Percentiles rank a stretch among this genome's conserved stretches.
Evolutionary conservation across 2,329 filamentous ascomycete genomes (phyloP).

Genomic region (Didymosphaeria variabile): DNA sequence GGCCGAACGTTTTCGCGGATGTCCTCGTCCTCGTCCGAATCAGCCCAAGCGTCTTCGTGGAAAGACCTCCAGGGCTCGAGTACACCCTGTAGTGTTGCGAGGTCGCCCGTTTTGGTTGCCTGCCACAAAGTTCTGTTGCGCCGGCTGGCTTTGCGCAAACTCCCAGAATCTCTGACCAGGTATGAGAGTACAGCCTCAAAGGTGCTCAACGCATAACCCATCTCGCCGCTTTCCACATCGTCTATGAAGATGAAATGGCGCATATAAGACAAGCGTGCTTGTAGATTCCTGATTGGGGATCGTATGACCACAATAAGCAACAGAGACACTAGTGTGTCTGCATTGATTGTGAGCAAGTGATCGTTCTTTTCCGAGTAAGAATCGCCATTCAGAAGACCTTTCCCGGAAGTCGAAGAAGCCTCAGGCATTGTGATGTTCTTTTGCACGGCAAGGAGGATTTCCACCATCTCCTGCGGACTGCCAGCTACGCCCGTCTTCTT

Average conservation of each 20-base stretch:
- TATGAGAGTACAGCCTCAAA: constrained; percentile 95
- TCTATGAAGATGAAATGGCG: constrained; percentile 98
- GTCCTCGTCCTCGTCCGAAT: constrained; percentile 42
- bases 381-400: constrained; percentile 32
- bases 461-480: constrained; percentile 90
- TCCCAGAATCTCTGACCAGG: constrained; percentile 81
- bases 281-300: constrained; percentile 84
- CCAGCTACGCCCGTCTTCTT: constrained; percentile 80
- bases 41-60: constrained; percentile 40
- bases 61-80: constrained; percentile 72
- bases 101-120: constrained; percentile 78
- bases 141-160: constrained; percentile 82
- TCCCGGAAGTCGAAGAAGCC: constrained; percentile 28
- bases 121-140: constrained; percentile 90
- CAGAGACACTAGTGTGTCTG: constrained; percentile 91
- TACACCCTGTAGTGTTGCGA: constrained; percentile 78
- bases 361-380: constrained; percentile 61
- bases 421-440: constrained; percentile 78
- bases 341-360: constrained; percentile 74
- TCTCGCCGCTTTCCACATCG: constrained; percentile 94
- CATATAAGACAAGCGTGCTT: constrained; percentile 92
- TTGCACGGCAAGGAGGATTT: constrained; percentile 78
- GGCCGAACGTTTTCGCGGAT: constrained; percentile 32
- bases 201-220: constrained; percentile 94
- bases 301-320: constrained; percentile 92